A percentile compares a stretch with the other conserved stretches of the same genome.
These are phyloP conservation scores for Tricholoma sp. DNA, from an alignment of 768 basidiomycete species.

Conservation along the genomic window DNA sequence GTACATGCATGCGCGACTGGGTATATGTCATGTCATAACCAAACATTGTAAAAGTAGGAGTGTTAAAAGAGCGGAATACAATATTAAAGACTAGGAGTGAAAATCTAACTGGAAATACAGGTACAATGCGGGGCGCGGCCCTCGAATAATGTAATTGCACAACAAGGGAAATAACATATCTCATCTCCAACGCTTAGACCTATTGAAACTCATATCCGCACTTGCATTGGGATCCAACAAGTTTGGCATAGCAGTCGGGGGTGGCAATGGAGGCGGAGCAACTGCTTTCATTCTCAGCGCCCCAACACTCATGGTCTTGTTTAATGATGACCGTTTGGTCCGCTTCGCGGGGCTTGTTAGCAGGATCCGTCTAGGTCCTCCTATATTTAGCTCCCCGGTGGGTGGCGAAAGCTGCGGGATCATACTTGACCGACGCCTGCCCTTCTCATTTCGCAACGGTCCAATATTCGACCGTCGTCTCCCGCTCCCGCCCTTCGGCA, in stretches of 20 bases:
- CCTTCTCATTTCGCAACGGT: slow-evolving; percentile 67
- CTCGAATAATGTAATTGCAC: slow-evolving; percentile 3
- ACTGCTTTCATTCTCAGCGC: slow-evolving; percentile 24
- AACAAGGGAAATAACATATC: slow-evolving; percentile 8
- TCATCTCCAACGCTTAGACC: slow-evolving; percentile 56
- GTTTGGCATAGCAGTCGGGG: slow-evolving; percentile 21
- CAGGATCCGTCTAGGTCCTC: slow-evolving; percentile 31
- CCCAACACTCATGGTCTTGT: slow-evolving; percentile 32
- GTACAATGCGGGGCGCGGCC: slow-evolving; percentile 11
- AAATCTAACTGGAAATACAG: slow-evolving; percentile 11
- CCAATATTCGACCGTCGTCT: slow-evolving; percentile 73
- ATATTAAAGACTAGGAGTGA: slow-evolving; percentile 9
- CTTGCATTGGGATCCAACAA: slow-evolving; percentile 40
- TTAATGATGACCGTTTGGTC: slow-evolving; percentile 51
- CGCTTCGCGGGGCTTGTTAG: slow-evolving; percentile 56
- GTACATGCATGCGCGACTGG: slow-evolving; percentile 8
- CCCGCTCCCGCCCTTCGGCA: slow-evolving; percentile 28
- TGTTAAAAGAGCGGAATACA: slow-evolving; percentile 8
- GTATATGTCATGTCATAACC: slow-evolving; percentile 19
- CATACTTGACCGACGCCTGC: slow-evolving; percentile 71
- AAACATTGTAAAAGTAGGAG: slow-evolving; percentile 11
- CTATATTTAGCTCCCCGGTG: slow-evolving; percentile 31
- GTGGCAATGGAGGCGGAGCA: slow-evolving; percentile 14
- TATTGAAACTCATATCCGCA: slow-evolving; percentile 45
- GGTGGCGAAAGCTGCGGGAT: slow-evolving; percentile 64